Percentiles rank a stretch among this genome's conserved stretches.
phyloP scores from a whole-genome alignment of 345 rosid genomes.

The Pistacia integerrima region DNA sequence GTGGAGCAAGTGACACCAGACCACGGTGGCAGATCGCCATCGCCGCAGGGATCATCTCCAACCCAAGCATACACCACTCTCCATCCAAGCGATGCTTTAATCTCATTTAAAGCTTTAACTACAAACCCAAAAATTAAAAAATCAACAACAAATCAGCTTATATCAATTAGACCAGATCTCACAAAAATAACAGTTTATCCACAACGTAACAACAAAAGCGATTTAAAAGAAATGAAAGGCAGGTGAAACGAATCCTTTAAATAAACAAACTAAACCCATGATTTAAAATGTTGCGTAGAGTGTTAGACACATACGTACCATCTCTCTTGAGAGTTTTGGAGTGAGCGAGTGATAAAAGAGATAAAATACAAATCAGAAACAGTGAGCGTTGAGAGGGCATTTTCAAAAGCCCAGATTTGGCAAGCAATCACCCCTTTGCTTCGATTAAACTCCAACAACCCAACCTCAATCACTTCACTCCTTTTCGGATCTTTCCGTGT shows the following conservation, averaged over 20 bases:
- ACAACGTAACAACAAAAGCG: too few relatives aligned
- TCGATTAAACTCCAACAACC: not conserved
- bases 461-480: not conserved
- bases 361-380: conserved; percentile 33
- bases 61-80: conserved; percentile 96
- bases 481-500: not conserved
- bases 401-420: conserved; percentile 8
- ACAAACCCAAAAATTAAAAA: conserved; percentile 4
- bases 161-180: not conserved
- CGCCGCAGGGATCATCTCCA: conserved; percentile 98
- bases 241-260: not conserved
- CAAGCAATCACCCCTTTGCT: not conserved
- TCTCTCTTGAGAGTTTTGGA: conserved; percentile 77
- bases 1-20: conserved; percentile 94
- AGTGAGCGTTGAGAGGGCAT: conserved; percentile 21
- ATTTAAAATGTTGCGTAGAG: not conserved
- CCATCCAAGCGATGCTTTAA: conserved; percentile 97
- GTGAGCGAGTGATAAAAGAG: conserved; percentile 30
- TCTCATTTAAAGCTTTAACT: conserved; percentile 98
- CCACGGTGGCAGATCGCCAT: conserved; percentile 86
- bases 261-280: not conserved
- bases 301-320: conserved; percentile 26
- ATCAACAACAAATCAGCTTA: not conserved
- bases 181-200: not conserved
- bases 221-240: not conserved